These are phyloP conservation scores for Microbotryum silenes-acaulis DNA, from an alignment of 1,284 basidiomycete species.

Conservation along the genomic window DNA sequence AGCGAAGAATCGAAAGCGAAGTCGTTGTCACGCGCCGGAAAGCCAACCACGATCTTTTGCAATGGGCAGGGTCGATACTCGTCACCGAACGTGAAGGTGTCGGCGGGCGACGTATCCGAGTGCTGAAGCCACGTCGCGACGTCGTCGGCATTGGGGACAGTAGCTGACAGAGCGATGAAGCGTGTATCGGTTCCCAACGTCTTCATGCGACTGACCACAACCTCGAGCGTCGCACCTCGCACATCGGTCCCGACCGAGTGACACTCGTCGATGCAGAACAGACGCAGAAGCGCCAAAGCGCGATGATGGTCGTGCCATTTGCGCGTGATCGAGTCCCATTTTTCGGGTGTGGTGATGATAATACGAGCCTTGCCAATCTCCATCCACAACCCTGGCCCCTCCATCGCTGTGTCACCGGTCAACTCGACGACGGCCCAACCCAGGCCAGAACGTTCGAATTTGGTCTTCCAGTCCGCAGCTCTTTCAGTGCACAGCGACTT, in stretches of 20 bases:
- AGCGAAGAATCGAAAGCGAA: conserved; percentile 67
- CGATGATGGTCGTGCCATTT: conserved; percentile 51
- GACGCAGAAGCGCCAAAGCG: conserved; percentile 49
- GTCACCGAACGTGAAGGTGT: conserved; percentile 79
- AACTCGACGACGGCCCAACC: conserved; percentile 64
- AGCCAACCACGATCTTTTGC: conserved; percentile 59
- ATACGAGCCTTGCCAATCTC: conserved; percentile 64
- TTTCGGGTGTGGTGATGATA: conserved; percentile 69
- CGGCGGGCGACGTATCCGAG: conserved; percentile 46
- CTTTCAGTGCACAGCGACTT: conserved; percentile 68
- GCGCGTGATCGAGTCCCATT: conserved; percentile 85
- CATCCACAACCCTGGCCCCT: conserved; percentile 46
- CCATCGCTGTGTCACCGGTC: conserved; percentile 74
- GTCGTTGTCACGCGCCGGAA: conserved; percentile 51
- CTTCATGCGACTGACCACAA: conserved; percentile 88
- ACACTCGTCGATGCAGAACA: conserved; percentile 76
- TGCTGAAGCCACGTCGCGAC: conserved; percentile 77
- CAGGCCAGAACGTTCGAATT: conserved; percentile 61
- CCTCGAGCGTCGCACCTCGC: conserved; percentile 84
- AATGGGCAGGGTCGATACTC: conserved; percentile 80
- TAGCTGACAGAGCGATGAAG: conserved; percentile 74
- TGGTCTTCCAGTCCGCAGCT: conserved; percentile 69
- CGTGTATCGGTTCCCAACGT: conserved; percentile 48
- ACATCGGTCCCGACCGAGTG: conserved; percentile 77
- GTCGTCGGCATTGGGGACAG: conserved; percentile 86